These are phyloP conservation scores for Serendipita sp. DNA, from an alignment of 1,284 basidiomycete genomes.

Conservation along the genomic window DNA sequence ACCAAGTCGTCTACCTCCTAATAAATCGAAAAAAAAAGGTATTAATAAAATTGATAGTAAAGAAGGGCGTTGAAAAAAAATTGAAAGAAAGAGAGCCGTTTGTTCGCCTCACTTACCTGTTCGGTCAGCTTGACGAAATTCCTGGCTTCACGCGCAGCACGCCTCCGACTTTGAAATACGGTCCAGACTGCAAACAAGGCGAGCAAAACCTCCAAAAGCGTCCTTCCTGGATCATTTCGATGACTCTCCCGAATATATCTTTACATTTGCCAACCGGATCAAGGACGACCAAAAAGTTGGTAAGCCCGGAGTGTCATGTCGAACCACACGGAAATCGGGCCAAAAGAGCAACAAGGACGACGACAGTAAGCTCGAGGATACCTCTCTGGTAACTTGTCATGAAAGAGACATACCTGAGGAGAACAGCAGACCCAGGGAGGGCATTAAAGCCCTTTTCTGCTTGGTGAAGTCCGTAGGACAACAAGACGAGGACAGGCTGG, in stretches of 20 bases:
- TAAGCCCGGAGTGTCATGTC: neutral
- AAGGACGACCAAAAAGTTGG: neutral
- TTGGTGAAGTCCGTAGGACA: slow-evolving; percentile 39
- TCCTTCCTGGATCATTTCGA: slow-evolving; percentile 84
- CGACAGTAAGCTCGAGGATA: no score
- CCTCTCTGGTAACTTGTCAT: no score
- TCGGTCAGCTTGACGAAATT: slow-evolving; percentile 85
- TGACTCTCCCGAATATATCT: slow-evolving; percentile 28
- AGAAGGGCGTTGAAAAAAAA: neutral
- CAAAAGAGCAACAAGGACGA: no score
- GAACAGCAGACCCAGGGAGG: slow-evolving; percentile 78
- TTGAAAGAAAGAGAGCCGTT: neutral
- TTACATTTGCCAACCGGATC: neutral
- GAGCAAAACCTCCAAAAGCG: slow-evolving; percentile 80
- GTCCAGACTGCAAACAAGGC: slow-evolving; percentile 83
- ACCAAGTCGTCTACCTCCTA: slow-evolving; percentile 96
- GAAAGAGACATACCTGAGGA: slow-evolving; percentile 66
- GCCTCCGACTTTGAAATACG: slow-evolving; percentile 75
- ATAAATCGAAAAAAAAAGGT: neutral
- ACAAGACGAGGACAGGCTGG: slow-evolving; percentile 45
- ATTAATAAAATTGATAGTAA: neutral
- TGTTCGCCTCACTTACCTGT: slow-evolving; percentile 42
- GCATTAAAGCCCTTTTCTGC: slow-evolving; percentile 51
- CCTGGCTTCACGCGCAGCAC: slow-evolving; percentile 73
- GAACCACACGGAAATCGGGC: neutral